Conservation (phyloP, 2,329 filamentous ascomycete genomes). For the Diplodia mutila region DNA sequence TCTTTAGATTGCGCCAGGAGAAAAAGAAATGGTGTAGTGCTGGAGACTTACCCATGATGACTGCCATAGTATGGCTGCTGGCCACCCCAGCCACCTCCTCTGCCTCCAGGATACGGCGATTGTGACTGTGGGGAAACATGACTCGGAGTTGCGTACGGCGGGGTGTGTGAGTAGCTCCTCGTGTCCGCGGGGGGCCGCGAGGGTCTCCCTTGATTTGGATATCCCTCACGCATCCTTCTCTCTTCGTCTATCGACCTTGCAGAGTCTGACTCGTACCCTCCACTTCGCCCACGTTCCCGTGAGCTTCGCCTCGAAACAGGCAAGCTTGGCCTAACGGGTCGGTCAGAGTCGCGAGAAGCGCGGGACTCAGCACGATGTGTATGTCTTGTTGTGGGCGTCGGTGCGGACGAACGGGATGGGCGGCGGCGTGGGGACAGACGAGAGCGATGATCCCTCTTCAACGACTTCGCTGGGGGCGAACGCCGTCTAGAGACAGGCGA, state of each 20-base stretch:
- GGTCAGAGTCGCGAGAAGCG: conserved; percentile 30
- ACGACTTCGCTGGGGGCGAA: conserved; percentile 34
- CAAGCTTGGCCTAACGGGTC: conserved; percentile 28
- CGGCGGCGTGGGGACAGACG: conserved; percentile 33
- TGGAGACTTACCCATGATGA: conserved; percentile 54
- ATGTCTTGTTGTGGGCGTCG: conserved; percentile 29
- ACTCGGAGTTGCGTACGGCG: conserved; percentile 58
- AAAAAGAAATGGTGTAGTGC: conserved; percentile 28
- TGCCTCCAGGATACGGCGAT: conserved; percentile 61
- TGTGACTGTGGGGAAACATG: conserved; percentile 65
- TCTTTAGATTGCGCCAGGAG: conserved; percentile 34
- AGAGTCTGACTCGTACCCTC: conserved; percentile 39
- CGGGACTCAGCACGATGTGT: conserved; percentile 30
- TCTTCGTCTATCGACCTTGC: conserved; percentile 33
- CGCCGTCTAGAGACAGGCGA: conserved; percentile 32
- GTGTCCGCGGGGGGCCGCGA: conserved; percentile 48
- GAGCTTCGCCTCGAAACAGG: conserved; percentile 35
- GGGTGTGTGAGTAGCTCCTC: conserved; percentile 61
- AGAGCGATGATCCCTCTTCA: conserved; percentile 35
- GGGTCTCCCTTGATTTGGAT: conserved; percentile 43
- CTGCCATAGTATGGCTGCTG: conserved; percentile 49
- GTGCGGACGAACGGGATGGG: conserved; percentile 36
- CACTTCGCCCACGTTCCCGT: conserved; percentile 35
- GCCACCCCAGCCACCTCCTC: conserved; percentile 57
- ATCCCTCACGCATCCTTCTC: conserved; percentile 40